Conservation (phyloP, 2,329 filamentous ascomycete genomes). For the Lasiodiplodia citricola region DNA sequence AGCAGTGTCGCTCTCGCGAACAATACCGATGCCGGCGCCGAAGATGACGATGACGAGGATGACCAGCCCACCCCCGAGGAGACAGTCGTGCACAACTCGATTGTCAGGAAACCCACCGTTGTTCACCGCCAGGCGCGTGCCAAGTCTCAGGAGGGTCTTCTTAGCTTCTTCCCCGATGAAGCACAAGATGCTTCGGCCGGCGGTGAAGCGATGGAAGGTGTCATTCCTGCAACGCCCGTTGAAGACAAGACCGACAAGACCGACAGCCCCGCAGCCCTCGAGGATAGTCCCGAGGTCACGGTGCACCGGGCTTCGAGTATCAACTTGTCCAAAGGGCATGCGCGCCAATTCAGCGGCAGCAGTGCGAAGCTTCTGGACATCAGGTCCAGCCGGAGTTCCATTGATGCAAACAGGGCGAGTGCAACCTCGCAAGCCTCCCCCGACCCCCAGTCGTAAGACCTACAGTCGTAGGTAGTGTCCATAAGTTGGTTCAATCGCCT, state of each 20-base stretch:
- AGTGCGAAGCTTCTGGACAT: conserved; percentile 77
- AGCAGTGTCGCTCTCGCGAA: conserved; percentile 52
- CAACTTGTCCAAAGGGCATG: conserved; percentile 68
- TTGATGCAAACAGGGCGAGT: conserved; percentile 31
- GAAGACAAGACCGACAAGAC: conserved; percentile 35
- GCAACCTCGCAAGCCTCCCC: background rate
- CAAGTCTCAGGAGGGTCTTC: conserved; percentile 66
- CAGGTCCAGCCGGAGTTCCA: conserved; percentile 26
- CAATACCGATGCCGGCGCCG: conserved; percentile 46
- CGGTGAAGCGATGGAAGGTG: conserved; percentile 40
- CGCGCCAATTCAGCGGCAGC: conserved; percentile 75
- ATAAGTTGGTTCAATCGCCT: background rate
- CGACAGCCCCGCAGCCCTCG: conserved; percentile 37
- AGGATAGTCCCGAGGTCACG: conserved; percentile 31
- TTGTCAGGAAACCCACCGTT: conserved; percentile 66
- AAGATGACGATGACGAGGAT: conserved; percentile 53
- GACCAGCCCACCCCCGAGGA: conserved; percentile 27
- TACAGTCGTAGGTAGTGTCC: conserved; percentile 13
- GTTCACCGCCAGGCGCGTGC: conserved; percentile 64
- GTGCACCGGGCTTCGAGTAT: conserved; percentile 73
- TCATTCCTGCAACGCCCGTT: conserved; percentile 41
- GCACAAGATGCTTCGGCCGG: conserved; percentile 36
- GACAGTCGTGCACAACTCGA: conserved; percentile 57
- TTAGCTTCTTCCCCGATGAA: conserved; percentile 51
- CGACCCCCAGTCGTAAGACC: conserved; percentile 4